These are phyloP conservation scores for Acanthamoeba triangularis DNA, from an alignment of 208 protist genomes.

Conservation along the genomic window DNA sequence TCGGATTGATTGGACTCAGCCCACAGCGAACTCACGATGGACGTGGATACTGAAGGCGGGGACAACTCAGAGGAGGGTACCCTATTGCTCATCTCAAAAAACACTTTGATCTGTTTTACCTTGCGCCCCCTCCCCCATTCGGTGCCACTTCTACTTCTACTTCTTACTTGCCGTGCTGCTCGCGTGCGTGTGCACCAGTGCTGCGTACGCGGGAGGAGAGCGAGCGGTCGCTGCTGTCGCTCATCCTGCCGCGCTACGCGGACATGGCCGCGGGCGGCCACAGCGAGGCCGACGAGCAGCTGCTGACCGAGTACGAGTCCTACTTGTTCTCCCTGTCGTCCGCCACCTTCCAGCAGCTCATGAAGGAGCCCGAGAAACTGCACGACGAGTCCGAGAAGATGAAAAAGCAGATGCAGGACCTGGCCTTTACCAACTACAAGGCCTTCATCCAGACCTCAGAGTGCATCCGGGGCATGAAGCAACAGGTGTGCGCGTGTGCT, in stretches of 20 bases:
- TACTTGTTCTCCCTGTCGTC: slow-evolving; percentile 29
- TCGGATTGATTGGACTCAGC: too few relatives aligned
- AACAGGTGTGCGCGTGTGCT: too few relatives aligned
- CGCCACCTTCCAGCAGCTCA: slow-evolving; percentile 38
- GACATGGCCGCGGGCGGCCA: not conserved
- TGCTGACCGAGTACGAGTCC: slow-evolving; percentile 46
- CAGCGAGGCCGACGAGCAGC: not conserved
- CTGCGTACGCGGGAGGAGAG: not conserved
- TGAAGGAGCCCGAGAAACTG: slow-evolving; percentile 48
- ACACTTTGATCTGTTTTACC: too few relatives aligned
- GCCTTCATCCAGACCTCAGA: slow-evolving; percentile 81
- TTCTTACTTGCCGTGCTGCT: not conserved
- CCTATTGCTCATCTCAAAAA: too few relatives aligned
- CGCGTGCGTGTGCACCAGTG: not conserved
- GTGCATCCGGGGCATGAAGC: slow-evolving; percentile 38
- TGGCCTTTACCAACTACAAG: slow-evolving; percentile 81
- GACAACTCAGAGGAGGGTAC: too few relatives aligned
- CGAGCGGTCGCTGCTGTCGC: slow-evolving; percentile 42
- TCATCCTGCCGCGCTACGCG: slow-evolving; percentile 40
- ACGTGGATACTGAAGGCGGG: too few relatives aligned
- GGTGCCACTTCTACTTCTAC: not conserved
- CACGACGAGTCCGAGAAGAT: slow-evolving; percentile 60
- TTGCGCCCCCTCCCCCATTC: too few relatives aligned
- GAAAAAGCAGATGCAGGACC: slow-evolving; percentile 76
- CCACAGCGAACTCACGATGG: too few relatives aligned